These are phyloP conservation scores for Neurospora sp. DNA, from an alignment of 495 filamentous ascomycete species.

Conservation along the genomic window DNA sequence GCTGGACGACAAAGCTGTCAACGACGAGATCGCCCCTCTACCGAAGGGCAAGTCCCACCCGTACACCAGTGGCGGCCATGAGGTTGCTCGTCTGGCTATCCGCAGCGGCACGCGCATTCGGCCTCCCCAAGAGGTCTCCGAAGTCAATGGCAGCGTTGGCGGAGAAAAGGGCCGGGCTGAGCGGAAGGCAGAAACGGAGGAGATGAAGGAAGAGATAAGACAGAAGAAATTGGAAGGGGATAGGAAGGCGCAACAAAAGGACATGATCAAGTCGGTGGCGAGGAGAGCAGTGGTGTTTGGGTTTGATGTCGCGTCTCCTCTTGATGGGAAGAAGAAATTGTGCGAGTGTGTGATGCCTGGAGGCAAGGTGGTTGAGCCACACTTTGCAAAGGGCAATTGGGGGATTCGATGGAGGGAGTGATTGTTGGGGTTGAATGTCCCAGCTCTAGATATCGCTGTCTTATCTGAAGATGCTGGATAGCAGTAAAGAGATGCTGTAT, in stretches of 20 bases:
- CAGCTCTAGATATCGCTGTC: too few relatives aligned
- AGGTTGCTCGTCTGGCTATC: not conserved
- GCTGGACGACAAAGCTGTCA: not conserved
- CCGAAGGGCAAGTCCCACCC: not conserved
- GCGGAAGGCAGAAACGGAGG: constrained; percentile 25
- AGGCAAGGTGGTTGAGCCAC: constrained; percentile 31
- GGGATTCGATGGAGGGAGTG: constrained; percentile 32
- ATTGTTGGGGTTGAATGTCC: not conserved
- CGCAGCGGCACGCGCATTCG: constrained; percentile 20
- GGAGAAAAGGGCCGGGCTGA: constrained; percentile 34
- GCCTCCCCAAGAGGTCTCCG: constrained; percentile 25
- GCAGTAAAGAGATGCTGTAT: too few relatives aligned
- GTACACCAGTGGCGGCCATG: not conserved
- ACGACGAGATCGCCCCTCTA: not conserved
- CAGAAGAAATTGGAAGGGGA: constrained; percentile 7
- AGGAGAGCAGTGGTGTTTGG: constrained; percentile 39
- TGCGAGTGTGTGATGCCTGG: constrained; percentile 25
- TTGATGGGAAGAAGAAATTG: not conserved
- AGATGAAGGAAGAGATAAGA: constrained; percentile 25
- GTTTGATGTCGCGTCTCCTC: constrained; percentile 7
- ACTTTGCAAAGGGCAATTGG: constrained; percentile 41
- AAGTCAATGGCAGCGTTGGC: constrained; percentile 34
- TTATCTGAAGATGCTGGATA: too few relatives aligned
- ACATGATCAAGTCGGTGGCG: constrained; percentile 33
- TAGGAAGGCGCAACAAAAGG: constrained; percentile 24